A percentile compares a stretch with the other conserved stretches of the same genome.
Conservation (phyloP, 495 filamentous ascomycete species). For the Aspergillus biplanus region DNA sequence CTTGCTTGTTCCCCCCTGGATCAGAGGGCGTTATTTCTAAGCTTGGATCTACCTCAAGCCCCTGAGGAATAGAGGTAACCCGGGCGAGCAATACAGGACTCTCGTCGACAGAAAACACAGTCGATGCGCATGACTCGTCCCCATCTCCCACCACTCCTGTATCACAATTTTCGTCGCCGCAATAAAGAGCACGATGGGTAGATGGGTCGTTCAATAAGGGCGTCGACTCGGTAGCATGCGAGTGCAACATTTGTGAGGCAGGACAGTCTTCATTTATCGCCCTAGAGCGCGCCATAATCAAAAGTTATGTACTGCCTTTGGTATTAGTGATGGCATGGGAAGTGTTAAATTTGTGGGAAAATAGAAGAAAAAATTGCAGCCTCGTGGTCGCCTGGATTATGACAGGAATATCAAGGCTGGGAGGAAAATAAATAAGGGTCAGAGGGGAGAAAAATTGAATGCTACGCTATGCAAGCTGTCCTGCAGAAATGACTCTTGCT, state of each 20-base stretch:
- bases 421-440: neutral
- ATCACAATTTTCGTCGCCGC: conserved; percentile 1
- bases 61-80: conserved; percentile 38
- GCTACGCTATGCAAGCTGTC: neutral
- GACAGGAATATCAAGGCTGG: too few relatives aligned
- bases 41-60: conserved; percentile 35
- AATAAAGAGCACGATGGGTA: conserved; percentile 14
- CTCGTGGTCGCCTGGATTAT: too few relatives aligned
- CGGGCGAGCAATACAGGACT: conserved; percentile 28
- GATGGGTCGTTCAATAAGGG: conserved; percentile 27
- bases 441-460: neutral
- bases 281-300: conserved; percentile 11
- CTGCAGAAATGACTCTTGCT: conserved; percentile 4
- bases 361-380: neutral
- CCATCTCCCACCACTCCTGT: conserved; percentile 17
- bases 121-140: conserved; percentile 26
- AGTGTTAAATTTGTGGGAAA: neutral
- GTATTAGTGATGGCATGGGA: neutral
- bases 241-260: conserved; percentile 2
- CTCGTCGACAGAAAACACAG: conserved; percentile 21
- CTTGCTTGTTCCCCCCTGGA: conserved; percentile 17
- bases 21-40: conserved; percentile 33
- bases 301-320: too few relatives aligned
- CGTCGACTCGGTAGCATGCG: conserved; percentile 29
- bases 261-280: conserved; percentile 7